These are phyloP conservation scores for Malassezia restricta DNA, from an alignment of 1,284 basidiomycete genomes.

Conservation along the genomic window DNA sequence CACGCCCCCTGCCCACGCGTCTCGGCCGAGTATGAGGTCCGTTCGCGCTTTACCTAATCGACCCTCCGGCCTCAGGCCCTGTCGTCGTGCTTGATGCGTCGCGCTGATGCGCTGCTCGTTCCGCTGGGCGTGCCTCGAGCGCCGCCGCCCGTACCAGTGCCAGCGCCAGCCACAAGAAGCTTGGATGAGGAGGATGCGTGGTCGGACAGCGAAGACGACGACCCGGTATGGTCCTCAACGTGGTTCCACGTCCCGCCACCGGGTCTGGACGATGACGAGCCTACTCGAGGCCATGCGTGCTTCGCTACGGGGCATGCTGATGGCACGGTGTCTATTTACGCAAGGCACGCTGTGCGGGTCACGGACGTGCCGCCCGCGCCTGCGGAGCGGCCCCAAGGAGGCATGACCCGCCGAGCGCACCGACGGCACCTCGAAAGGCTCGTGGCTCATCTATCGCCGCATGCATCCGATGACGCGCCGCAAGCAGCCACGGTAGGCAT, in stretches of 20 bases:
- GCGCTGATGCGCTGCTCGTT: slow-evolving; percentile 9
- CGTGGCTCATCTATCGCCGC: not conserved
- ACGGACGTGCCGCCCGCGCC: too few species aligned
- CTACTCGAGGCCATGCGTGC: not conserved
- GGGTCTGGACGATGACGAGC: not conserved
- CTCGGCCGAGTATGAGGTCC: too few species aligned
- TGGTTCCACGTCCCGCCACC: slow-evolving; percentile 1
- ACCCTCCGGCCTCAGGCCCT: not conserved
- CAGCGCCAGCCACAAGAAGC: not conserved
- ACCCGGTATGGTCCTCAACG: not conserved
- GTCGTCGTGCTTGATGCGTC: slow-evolving; percentile 1
- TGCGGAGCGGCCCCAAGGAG: too few species aligned
- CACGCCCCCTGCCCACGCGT: not conserved
- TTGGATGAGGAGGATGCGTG: not conserved
- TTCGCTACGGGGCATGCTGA: slow-evolving; percentile 2
- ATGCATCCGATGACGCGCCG: not conserved
- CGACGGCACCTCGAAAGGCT: not conserved
- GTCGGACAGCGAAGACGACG: not conserved
- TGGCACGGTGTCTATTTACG: not conserved
- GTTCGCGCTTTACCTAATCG: not conserved
- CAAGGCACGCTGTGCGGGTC: not conserved
- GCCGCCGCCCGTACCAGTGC: not conserved
- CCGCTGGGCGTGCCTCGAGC: slow-evolving; percentile 10
- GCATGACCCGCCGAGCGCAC: not conserved
- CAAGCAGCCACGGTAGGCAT: not conserved